Base-by-base conservation (phyloP, 2,329 filamentous ascomycete genomes). In the Penicillium sp. region DNA sequence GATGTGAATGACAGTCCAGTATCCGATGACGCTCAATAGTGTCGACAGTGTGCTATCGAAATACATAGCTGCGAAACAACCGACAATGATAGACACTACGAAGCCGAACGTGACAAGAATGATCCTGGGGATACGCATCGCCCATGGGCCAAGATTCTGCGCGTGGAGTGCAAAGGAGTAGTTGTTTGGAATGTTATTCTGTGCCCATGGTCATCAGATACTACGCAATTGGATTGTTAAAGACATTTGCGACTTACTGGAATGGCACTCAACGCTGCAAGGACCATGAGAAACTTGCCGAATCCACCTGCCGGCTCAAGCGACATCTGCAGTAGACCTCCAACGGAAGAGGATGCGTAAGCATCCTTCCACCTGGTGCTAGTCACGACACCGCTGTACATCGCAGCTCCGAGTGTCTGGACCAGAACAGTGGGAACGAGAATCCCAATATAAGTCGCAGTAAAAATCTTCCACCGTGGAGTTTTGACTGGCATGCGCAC, bases 11-110 rank as follows among this genome's bases (percentile, higher is more conserved):
- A 76, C 77, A 49, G 74, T 76, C 75, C 76, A 80, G 62, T 79
- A 81, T 9, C 77, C 78, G 2, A 80, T 70, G 23, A 79, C 68
- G 13, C 72, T 72, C 2, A 80, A 59, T 57, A 80, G 76, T 45
- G 78, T 76, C 57, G 77, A 63, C 13, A 81, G 61, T 73, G 72
- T 58, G 45, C 59, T 59, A 23, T 56, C 36, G 38, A 71, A 69
- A 53, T 66, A 70, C 13, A 57, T 59, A 2, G 68, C 65, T 2
- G 68, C 69, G 42, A 63, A 69, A 45, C 69, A 71, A 8, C 69
- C 70, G 4, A 70, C 63, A 2, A 66, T 63, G 12, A 71, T 56
- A 1, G 69, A 66, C 12, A 61, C 64, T 2, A 70, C 43, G 45
- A 63, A 72, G 15, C 69, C 69, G 42, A 71, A 63, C 2, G 69